Evolutionary conservation across 2,329 filamentous ascomycete species (phyloP), one percentile per base, ranked within the genome.

Genomic region (Tolypocladium paradoxum): DNA sequence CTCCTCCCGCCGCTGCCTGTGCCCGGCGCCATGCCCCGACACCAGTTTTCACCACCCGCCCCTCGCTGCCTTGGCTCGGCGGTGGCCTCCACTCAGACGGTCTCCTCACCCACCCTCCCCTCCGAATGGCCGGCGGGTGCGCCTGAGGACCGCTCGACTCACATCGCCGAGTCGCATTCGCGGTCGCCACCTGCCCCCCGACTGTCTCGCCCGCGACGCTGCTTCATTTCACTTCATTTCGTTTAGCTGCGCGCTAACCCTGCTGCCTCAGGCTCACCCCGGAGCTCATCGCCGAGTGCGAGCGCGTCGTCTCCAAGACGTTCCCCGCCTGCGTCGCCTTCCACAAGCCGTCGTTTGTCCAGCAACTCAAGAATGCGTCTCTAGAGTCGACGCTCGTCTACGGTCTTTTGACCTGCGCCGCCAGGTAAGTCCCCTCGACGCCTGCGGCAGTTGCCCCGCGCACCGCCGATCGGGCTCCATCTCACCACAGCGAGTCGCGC

Each of bases 281-380:
- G 50, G 79, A 83, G 63, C 70, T 82, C 56, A 70, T 81, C 56
- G 68, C 73, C 58, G 79, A 83, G 68, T 82, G 78, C 64, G 79
- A 83, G 67, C 74, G 79, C 54, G 78, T 82, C 62, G 76, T 83
- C 61, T 76, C 74, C 60, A 82, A 81, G 70, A 81, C 78, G 16
- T 74, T 82, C 60, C 79, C 79, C 38, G 78, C 79, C 56, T 82
- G 78, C 62, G 78, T 83, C 43, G 79, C 79, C 61, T 83, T 83
- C 63, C 79, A 83, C 70, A 82, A 82, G 68, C 79, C 79, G 8
- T 79, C 79, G 2, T 82, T 82, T 65, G 65, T 83, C 35, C 77
- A 81, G 66, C 79, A 82, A 63, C 72, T 83, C 50, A 82, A 82
- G 70, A 78, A 72, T 59, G 74, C 71, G 24, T 72, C 73, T 2